phyloP scores from a whole-genome alignment of 257 asterid genomes.

The Leptodermis oblonga region DNA sequence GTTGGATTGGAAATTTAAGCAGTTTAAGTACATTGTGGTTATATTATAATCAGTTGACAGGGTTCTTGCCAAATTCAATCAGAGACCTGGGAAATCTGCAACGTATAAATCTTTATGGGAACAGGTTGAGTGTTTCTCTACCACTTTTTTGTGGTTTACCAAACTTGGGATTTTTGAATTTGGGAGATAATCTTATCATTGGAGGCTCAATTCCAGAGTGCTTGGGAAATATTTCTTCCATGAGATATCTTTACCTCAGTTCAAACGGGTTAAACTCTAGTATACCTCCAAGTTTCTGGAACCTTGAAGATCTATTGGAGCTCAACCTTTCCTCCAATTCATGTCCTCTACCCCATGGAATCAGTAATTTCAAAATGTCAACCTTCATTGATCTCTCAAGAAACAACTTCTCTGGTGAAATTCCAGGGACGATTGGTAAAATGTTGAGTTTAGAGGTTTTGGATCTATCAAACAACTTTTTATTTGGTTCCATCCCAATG shows the following conservation, averaged over 20 bases:
- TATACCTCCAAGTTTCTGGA: too few relatives aligned
- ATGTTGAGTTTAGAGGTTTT: too few relatives aligned
- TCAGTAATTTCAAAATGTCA: not conserved
- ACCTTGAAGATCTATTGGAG: too few relatives aligned
- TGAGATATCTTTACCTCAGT: conserved; percentile 13
- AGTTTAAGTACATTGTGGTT: too few relatives aligned
- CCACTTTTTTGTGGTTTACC: not conserved
- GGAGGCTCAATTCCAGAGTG: conserved; percentile 18
- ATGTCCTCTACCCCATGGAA: conserved; percentile 3
- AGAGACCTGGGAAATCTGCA: conserved; percentile 9
- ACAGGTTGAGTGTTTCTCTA: conserved; percentile 1
- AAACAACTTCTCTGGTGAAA: conserved; percentile 13
- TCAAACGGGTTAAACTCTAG: too few relatives aligned
- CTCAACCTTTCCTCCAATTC: too few relatives aligned
- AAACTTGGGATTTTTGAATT: too few relatives aligned
- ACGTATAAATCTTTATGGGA: too few relatives aligned
- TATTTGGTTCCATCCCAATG: too few relatives aligned
- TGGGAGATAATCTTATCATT: conserved; percentile 4
- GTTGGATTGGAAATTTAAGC: too few relatives aligned
- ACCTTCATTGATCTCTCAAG: not conserved
- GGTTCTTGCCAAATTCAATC: conserved; percentile 7
- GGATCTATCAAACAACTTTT: too few relatives aligned
- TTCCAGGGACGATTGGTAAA: conserved; percentile 1
- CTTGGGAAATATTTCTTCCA: conserved; percentile 12
- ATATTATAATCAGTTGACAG: not conserved